phyloP scores from a whole-genome alignment of 2,329 filamentous ascomycete species.

The Incumbomyces delicatus region DNA sequence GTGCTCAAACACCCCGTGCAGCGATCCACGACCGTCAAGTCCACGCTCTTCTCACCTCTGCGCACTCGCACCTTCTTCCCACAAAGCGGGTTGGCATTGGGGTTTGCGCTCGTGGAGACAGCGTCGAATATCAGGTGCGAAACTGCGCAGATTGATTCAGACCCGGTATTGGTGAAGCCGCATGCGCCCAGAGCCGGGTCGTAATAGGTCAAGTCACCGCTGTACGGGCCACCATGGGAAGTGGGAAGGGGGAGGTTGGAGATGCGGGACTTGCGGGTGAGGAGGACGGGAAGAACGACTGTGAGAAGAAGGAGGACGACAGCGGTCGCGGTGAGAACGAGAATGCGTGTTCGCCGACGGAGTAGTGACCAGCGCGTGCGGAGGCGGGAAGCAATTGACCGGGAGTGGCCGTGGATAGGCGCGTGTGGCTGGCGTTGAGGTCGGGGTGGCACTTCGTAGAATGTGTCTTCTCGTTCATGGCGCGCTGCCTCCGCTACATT shows the following conservation, averaged over 20 bases:
- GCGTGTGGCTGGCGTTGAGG: background rate
- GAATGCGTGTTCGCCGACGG: conserved; percentile 11
- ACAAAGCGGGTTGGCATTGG: conserved; percentile 59
- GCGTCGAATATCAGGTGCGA: conserved; percentile 59
- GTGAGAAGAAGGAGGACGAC: conserved; percentile 15
- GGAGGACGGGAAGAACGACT: conserved; percentile 17
- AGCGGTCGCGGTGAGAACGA: conserved; percentile 11
- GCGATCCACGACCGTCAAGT: conserved; percentile 59
- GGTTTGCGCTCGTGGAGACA: conserved; percentile 40
- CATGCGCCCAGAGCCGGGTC: conserved; percentile 59
- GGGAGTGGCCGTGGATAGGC: background rate
- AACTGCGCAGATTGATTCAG: conserved; percentile 56
- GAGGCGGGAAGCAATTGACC: background rate
- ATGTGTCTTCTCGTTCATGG: background rate
- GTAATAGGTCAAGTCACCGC: conserved; percentile 63
- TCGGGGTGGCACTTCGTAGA: background rate
- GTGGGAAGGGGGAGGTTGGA: conserved; percentile 43
- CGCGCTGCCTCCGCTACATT: background rate
- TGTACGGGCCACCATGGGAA: conserved; percentile 41
- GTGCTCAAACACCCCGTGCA: conserved; percentile 44
- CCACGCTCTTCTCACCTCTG: conserved; percentile 44
- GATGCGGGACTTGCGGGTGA: conserved; percentile 9
- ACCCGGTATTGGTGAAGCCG: conserved; percentile 45
- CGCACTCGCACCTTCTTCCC: conserved; percentile 55
- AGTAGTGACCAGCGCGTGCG: conserved; percentile 13